Base-by-base conservation (phyloP, 192 early-diverging fungal genomes). In the Geosiphon pyriformis region DNA sequence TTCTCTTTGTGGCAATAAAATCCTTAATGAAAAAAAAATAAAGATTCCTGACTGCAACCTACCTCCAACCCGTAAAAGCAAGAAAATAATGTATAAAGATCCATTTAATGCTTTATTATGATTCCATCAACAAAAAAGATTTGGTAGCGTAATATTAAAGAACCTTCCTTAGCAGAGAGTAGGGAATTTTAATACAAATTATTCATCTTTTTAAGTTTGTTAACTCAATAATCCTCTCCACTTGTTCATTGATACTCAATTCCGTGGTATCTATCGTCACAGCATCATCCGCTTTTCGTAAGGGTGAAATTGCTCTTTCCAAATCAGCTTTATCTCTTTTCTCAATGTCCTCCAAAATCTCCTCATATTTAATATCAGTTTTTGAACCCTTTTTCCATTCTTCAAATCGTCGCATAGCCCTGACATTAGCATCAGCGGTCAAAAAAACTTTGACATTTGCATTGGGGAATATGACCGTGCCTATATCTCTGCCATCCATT, bases 401-500 rank as follows among this genome's bases (percentile, higher is more conserved):
- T 26, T 83, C 78, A 57, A 80, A 83, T 4, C 91, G 76, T 11
- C 91, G 76, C 60, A 83, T 77, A 3, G 91, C 91, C 1, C 91
- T 76, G 0, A 89, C 77, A 48, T 74, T 73, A 25, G 81, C 75
- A 53, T 82, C 80, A 1, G 89, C 90, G 11, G 84, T 81, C 8
- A 93, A 72, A 61, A 85, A 93, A 6, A 93, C 73, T 55, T 93
- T 93, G 6, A 92, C 76, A 35, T 93, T 82, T 0, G 91, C 91
- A 53, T 83, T 69, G 0, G 91, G 89, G 30, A 91, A 79, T 1
- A 93, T 82, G 0, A 83, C 80, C 0, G 90, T 88, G 8, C 91
- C 90, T 57, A 91, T 88, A 70, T 93, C 91, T 0, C 91, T 72
- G 4, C 91, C 91, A 72, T 93, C 91, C 88, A 93, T 92, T 12